These are phyloP conservation scores for Forsythia viridissima DNA, from an alignment of 257 asterid genomes.

Conservation along the genomic window DNA sequence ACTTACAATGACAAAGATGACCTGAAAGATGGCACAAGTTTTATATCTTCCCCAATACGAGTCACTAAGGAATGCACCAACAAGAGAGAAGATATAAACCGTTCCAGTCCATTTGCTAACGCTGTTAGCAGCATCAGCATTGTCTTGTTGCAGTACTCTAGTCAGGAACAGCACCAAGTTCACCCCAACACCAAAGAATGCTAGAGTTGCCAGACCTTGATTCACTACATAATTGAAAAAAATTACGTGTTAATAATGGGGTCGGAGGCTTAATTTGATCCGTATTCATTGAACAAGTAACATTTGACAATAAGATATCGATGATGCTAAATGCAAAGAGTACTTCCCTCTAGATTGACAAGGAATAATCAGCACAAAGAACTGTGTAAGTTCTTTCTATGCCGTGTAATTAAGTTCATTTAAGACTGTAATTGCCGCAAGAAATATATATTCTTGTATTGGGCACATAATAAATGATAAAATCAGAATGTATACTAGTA, in stretches of 20 bases:
- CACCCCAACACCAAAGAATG: constrained; percentile 93
- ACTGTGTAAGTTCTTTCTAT: no score
- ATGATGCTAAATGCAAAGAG: background rate
- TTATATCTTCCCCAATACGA: constrained; percentile 96
- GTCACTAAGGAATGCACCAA: constrained; percentile 96
- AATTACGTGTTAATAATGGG: background rate
- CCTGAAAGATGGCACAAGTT: constrained; percentile 84
- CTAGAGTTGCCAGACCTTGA: constrained; percentile 93
- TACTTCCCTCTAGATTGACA: background rate
- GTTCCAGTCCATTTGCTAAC: constrained; percentile 99
- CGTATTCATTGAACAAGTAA: background rate
- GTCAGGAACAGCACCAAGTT: constrained; percentile 90
- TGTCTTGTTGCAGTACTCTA: constrained; percentile 74
- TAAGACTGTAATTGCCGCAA: no score
- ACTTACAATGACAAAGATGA: constrained; percentile 74
- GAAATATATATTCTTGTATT: no score
- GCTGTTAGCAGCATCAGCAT: constrained; percentile 88
- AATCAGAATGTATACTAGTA: no score
- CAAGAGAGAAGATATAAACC: constrained; percentile 89
- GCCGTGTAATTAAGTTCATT: background rate
- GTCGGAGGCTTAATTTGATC: background rate
- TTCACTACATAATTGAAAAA: constrained; percentile 53
- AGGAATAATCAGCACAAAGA: no score
- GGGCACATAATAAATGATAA: no score
- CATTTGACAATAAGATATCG: background rate